A percentile compares a stretch with the other conserved stretches of the same genome.
Conservation (phyloP, 2,329 filamentous ascomycete species). For the Cladophialophora bantiana region DNA sequence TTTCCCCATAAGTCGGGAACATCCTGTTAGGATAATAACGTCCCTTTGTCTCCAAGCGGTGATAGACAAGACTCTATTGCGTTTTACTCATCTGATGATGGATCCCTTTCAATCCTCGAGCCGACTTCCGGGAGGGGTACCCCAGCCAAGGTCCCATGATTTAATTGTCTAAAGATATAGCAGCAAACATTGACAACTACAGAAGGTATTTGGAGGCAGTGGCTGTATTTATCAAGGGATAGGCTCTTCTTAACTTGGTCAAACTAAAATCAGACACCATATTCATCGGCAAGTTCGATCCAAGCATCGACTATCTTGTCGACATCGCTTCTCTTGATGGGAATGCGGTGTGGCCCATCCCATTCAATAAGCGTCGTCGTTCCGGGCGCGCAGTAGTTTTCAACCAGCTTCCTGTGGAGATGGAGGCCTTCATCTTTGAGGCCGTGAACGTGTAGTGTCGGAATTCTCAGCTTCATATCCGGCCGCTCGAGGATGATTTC, state of each 20-base stretch:
- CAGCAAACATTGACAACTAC: background rate
- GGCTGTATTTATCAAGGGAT: background rate
- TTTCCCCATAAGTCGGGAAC: background rate
- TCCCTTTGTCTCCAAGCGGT: background rate
- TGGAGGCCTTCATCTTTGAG: constrained; percentile 65
- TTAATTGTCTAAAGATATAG: background rate
- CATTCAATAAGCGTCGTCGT: constrained; percentile 70
- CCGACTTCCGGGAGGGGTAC: too few species aligned
- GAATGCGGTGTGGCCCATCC: constrained; percentile 75
- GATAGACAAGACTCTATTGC: background rate
- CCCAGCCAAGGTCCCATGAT: too few species aligned
- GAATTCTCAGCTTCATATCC: constrained; percentile 61
- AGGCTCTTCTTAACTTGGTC: background rate
- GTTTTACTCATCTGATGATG: too few species aligned
- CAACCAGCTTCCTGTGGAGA: constrained; percentile 63
- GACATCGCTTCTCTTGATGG: constrained; percentile 72
- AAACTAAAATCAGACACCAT: constrained; percentile 47
- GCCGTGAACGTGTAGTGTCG: constrained; percentile 74
- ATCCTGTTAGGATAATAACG: background rate
- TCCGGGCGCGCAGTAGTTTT: constrained; percentile 65
- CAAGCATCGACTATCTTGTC: constrained; percentile 62
- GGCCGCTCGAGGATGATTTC: constrained; percentile 41
- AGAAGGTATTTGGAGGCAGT: too few species aligned
- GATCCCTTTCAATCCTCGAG: too few species aligned
- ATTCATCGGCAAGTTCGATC: constrained; percentile 58